Evolutionary conservation across 139 green algal genomes (phyloP), one percentile per base, ranked within the genome.

Genomic region (Auxenochlorella pyrenoidosa): DNA sequence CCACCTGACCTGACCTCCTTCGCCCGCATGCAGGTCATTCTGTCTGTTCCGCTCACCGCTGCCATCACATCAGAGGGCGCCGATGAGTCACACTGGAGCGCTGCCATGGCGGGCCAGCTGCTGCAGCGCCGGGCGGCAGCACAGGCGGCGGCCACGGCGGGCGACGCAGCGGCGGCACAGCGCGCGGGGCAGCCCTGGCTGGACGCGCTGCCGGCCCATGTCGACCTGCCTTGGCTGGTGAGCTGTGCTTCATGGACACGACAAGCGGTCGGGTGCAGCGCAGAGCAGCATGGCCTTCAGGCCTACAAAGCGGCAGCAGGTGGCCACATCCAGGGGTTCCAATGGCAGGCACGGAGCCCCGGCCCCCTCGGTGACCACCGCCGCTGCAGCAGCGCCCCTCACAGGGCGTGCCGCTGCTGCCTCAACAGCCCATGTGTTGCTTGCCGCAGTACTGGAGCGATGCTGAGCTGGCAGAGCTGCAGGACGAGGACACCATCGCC

Each of bases 401-500:
- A n/a, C n/a, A n/a, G n/a, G n/a, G n/a, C n/a, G n/a, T n/a, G n/a
- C n/a, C n/a, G n/a, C n/a, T n/a, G n/a, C n/a, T n/a, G n/a, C n/a
- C n/a, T n/a, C n/a, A n/a, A n/a, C 54, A 28, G 54, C 15, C 16
- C 54, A 63, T 13, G 54, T 63, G 15, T 13, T 24, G 15, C 15
- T 12, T 63, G 54, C 54, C 22, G 54, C 54, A 63, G 66, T 78
- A 79, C n/a, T 86, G 82, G 82, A 86, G 66, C 65, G 44, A 78
- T 32, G 82, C 41, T 44, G 82, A 86, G 82, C 43, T 86, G 82
- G 82, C 66, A 28, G 43, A 86, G 82, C 82, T 86, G 24, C 82
- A 86, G 43, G 82, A 86, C 24, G 82, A 78, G 51, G 82, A 86
- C 66, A 86, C 82, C 5, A 22, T 86, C 16, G 66, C 44, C 24